Evolutionary conservation across 1,284 basidiomycete species (phyloP).

Genomic region (Apiotrichum brassicae): DNA sequence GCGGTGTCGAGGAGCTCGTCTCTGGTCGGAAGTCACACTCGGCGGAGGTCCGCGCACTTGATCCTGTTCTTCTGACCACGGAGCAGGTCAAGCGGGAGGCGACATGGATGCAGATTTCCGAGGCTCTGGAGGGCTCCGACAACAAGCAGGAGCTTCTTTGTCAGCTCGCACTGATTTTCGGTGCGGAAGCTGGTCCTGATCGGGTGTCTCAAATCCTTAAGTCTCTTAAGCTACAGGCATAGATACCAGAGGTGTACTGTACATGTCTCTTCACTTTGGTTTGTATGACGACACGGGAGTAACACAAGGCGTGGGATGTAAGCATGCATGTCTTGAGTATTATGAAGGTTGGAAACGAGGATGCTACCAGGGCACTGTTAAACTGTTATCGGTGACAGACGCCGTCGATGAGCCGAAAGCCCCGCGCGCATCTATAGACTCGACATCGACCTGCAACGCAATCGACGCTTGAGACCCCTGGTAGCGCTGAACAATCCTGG

Average conservation of each 20-base stretch:
- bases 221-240: neutral
- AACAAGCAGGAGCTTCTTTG: slow-evolving; percentile 9
- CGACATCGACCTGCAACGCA: too few species aligned
- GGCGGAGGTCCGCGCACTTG: neutral
- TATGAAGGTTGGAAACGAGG: too few species aligned
- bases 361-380: too few species aligned
- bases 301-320: too few species aligned
- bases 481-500: too few species aligned
- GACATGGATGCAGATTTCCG: slow-evolving; percentile 13
- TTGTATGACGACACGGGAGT: too few species aligned
- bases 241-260: neutral
- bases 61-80: slow-evolving; percentile 10
- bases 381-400: too few species aligned
- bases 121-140: slow-evolving; percentile 10
- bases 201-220: slow-evolving; percentile 1
- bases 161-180: slow-evolving; percentile 14
- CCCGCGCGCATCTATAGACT: too few species aligned
- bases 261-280: too few species aligned
- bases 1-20: slow-evolving; percentile 3
- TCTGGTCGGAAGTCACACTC: neutral
- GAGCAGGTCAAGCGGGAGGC: slow-evolving; percentile 11
- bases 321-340: too few species aligned
- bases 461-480: too few species aligned
- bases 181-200: slow-evolving; percentile 11
- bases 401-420: too few species aligned